Conservation (phyloP, 495 filamentous ascomycete species). For the Aspergillus sclerotioniger region DNA sequence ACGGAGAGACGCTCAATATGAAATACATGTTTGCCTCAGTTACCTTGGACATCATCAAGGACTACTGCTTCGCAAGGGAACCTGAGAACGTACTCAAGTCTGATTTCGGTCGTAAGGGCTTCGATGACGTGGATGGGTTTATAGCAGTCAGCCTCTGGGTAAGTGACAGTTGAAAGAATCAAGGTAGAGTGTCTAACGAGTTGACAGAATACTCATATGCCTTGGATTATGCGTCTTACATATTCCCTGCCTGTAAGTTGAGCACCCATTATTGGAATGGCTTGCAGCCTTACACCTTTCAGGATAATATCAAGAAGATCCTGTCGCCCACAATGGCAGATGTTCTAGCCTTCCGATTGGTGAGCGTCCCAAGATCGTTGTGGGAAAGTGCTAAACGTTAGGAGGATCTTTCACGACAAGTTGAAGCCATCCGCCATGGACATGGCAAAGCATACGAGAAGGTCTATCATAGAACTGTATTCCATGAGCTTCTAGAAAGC, state of each 20-base stretch:
- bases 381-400: too few species aligned
- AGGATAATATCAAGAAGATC: slow-evolving; percentile 4
- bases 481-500: slow-evolving; percentile 12
- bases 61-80: slow-evolving; percentile 5
- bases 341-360: not conserved
- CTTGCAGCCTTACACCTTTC: not conserved
- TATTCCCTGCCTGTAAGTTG: slow-evolving; percentile 2
- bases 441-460: slow-evolving; percentile 4
- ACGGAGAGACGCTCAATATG: slow-evolving; percentile 1
- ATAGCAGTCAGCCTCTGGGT: slow-evolving; percentile 9
- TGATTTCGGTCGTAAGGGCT: slow-evolving; percentile 10
- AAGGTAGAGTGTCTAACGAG: not conserved
- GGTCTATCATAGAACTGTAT: slow-evolving; percentile 3
- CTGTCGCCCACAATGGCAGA: slow-evolving; percentile 6
- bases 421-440: slow-evolving; percentile 10
- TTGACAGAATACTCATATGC: slow-evolving; percentile 6
- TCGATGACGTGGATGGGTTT: slow-evolving; percentile 13
- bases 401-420: slow-evolving; percentile 9
- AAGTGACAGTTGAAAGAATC: not conserved
- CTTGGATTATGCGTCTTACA: slow-evolving; percentile 3
- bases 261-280: not conserved
- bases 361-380: not conserved
- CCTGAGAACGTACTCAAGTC: not conserved
- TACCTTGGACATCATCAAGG: slow-evolving; percentile 13
- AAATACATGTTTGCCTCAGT: slow-evolving; percentile 12